Conservation (phyloP, 1,284 basidiomycete species). For the Trametes pubescens region DNA sequence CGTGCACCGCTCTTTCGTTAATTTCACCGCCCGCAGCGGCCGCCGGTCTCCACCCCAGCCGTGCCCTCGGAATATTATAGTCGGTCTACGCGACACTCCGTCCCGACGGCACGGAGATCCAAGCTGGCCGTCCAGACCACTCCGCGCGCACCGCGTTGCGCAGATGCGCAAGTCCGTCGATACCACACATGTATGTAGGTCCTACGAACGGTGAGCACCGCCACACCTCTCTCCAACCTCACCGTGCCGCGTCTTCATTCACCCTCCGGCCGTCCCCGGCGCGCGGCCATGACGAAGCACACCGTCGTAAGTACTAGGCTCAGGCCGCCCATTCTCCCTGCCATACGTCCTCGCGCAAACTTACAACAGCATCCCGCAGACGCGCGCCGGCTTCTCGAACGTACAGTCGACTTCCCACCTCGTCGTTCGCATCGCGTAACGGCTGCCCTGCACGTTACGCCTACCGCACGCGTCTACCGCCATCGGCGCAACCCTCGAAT, state of each 20-base stretch:
- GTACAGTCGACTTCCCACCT: too few species aligned
- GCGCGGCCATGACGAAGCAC: too few species aligned
- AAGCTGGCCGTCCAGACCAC: neutral
- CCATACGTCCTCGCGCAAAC: too few species aligned
- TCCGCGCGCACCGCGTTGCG: neutral
- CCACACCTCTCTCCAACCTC: neutral
- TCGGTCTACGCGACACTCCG: neutral
- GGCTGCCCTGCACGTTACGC: neutral
- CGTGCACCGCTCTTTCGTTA: neutral
- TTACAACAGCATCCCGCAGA: too few species aligned
- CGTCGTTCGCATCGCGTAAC: too few species aligned
- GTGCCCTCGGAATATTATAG: neutral
- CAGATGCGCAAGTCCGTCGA: neutral
- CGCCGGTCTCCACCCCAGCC: neutral
- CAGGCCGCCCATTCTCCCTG: too few species aligned
- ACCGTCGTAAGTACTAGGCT: too few species aligned
- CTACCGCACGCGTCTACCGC: neutral
- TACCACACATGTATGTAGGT: neutral
- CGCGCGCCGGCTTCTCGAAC: too few species aligned
- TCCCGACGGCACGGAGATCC: neutral
- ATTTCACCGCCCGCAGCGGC: neutral
- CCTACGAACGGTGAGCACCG: neutral
- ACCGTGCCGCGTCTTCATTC: neutral
- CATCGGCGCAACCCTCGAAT: neutral
- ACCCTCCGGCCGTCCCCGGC: neutral